A percentile compares a stretch with the other conserved stretches of the same genome.
phyloP scores from a whole-genome alignment of 2,329 filamentous ascomycete species.

The Penicillium italicum region DNA sequence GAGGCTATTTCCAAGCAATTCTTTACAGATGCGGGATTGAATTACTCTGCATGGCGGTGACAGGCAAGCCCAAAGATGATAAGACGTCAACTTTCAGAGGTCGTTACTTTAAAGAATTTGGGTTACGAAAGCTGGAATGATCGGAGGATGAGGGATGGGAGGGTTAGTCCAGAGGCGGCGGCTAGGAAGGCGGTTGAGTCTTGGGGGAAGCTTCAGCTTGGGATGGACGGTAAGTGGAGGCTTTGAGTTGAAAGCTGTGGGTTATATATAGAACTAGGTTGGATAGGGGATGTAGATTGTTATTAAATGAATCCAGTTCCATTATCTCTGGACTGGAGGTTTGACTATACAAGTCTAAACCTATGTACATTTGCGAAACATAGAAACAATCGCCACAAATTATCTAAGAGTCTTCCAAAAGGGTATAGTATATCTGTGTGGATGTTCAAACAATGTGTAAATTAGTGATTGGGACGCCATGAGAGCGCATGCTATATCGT shows the following conservation, averaged over 20 bases:
- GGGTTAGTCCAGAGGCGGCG: not conserved
- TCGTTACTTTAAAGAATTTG: not conserved
- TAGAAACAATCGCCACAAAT: not conserved
- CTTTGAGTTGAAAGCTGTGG: not conserved
- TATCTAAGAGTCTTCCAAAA: not conserved
- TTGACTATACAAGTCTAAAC: conserved; percentile 6
- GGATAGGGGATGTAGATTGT: not conserved
- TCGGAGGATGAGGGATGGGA: conserved; percentile 8
- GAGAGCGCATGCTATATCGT: conserved; percentile 75
- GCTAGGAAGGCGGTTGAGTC: conserved; percentile 14
- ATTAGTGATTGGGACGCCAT: conserved; percentile 75
- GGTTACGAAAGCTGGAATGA: conserved; percentile 8
- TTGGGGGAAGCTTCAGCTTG: conserved; percentile 19
- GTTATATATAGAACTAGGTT: not conserved
- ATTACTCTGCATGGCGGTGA: not conserved
- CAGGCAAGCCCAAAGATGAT: not conserved
- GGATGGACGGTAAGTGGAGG: not conserved
- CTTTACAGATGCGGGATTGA: not conserved
- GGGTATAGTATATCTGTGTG: conserved; percentile 15
- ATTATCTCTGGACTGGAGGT: not conserved
- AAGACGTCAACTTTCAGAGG: not conserved
- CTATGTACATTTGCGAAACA: not conserved
- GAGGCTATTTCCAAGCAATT: too few relatives aligned
- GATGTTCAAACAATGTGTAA: conserved; percentile 59
- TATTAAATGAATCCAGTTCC: not conserved